Evolutionary conservation across 306 rosid species (phyloP).

Genomic region (Lithocarpus polystachyus): DNA sequence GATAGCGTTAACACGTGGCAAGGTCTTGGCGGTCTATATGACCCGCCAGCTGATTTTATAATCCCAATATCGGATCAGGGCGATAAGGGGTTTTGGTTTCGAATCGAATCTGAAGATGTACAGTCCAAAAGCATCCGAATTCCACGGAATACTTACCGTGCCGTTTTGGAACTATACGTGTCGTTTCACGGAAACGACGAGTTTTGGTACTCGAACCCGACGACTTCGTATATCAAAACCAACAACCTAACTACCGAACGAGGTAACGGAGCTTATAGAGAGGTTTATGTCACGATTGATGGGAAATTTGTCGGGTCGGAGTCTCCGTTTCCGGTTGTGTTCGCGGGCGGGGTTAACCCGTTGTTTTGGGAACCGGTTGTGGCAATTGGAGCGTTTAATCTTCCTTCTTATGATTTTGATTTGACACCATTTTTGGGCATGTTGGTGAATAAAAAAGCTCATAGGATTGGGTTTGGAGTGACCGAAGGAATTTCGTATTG

Average conservation of each 20-base stretch:
- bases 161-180: slow-evolving; percentile 57
- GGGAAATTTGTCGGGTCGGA: slow-evolving; percentile 61
- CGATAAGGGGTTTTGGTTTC: slow-evolving; percentile 68
- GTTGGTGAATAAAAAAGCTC: slow-evolving; percentile 52
- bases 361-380: slow-evolving; percentile 78
- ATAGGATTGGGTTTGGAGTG: slow-evolving; percentile 66
- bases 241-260: slow-evolving; percentile 57
- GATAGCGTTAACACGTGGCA: neutral
- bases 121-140: slow-evolving; percentile 35
- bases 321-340: slow-evolving; percentile 80
- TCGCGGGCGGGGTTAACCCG: slow-evolving; percentile 81
- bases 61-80: slow-evolving; percentile 64
- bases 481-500: slow-evolving; percentile 59
- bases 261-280: slow-evolving; percentile 75
- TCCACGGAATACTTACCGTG: slow-evolving; percentile 55
- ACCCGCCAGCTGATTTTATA: slow-evolving; percentile 65
- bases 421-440: slow-evolving; percentile 70
- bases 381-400: slow-evolving; percentile 73
- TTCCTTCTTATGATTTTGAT: slow-evolving; percentile 67
- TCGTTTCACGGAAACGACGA: slow-evolving; percentile 87
- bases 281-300: slow-evolving; percentile 58
- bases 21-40: slow-evolving; percentile 5
- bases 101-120: slow-evolving; percentile 45
- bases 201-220: slow-evolving; percentile 88
- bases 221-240: slow-evolving; percentile 49